Evolutionary conservation across 441 rosid genomes (phyloP).

Genomic region (Eutrema salsugineum): DNA sequence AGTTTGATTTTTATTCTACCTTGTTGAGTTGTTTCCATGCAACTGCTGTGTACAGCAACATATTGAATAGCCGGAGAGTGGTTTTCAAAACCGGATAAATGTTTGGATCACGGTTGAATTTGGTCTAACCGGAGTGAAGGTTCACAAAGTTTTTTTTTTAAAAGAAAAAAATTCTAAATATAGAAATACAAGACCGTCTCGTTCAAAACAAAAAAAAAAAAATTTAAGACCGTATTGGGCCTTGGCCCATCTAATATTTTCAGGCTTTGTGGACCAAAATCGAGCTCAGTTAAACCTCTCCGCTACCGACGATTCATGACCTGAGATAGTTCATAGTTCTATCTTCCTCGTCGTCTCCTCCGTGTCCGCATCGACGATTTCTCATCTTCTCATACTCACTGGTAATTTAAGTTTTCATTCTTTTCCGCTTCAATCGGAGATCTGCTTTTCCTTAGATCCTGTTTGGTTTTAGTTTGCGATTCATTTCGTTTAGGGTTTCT

Average conservation of each 20-base stretch:
- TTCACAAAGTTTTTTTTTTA: not conserved
- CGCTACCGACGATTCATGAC: not conserved
- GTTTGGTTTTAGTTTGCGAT: not conserved
- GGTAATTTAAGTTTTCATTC: not conserved
- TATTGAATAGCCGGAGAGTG: too few species aligned
- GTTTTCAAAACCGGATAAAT: too few species aligned
- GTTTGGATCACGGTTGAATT: not conserved
- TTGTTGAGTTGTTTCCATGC: too few species aligned
- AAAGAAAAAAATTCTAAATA: too few species aligned
- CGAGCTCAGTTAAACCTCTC: not conserved
- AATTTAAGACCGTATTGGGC: not conserved
- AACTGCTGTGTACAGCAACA: too few species aligned
- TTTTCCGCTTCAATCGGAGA: not conserved
- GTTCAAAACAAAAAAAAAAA: too few species aligned
- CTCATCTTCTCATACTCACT: not conserved
- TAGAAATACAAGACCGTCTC: not conserved
- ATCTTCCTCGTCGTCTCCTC: conserved; percentile 8
- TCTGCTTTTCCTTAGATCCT: not conserved
- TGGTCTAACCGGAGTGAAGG: not conserved
- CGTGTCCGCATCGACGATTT: not conserved
- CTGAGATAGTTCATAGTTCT: not conserved
- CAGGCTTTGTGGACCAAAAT: not conserved
- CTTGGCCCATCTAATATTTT: not conserved
- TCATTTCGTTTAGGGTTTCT: not conserved
- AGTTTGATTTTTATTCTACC: too few species aligned